Conservation (phyloP, 176 grass and related monocot species). For the Cenchrus americanus region DNA sequence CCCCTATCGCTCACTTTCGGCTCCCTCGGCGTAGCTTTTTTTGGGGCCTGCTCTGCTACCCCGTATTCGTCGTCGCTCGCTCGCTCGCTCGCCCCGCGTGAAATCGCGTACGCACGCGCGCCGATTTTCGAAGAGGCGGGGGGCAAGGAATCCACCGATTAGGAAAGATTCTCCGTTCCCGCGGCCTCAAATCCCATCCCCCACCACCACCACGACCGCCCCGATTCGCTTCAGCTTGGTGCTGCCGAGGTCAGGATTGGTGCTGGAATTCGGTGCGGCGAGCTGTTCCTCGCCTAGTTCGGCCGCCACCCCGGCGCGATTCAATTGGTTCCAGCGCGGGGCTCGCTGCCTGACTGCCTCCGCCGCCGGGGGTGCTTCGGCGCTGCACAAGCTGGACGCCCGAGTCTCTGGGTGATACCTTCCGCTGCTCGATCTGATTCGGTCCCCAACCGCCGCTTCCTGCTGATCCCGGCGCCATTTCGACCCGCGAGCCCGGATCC, state of each 20-base stretch:
- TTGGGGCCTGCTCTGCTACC: too few relatives aligned
- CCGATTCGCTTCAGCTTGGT: background rate
- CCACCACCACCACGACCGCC: background rate
- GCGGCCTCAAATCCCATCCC: background rate
- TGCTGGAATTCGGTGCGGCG: background rate
- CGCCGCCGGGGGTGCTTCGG: background rate
- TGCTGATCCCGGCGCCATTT: conserved; percentile 39
- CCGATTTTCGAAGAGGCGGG: background rate
- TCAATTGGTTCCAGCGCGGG: background rate
- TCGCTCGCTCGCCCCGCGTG: background rate
- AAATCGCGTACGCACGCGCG: background rate
- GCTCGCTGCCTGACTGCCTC: background rate
- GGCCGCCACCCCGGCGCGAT: background rate
- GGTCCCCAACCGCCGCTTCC: background rate
- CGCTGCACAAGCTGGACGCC: background rate
- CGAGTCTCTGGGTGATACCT: background rate
- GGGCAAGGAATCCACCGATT: conserved; percentile 19
- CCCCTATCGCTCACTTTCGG: background rate
- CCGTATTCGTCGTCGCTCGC: too few relatives aligned
- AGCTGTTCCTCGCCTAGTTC: background rate
- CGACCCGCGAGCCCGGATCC: conserved; percentile 26
- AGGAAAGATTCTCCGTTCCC: conserved; percentile 20
- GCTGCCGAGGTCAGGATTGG: background rate
- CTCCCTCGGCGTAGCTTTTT: background rate
- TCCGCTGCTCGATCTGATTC: conserved; percentile 18